A percentile compares a stretch with the other conserved stretches of the same genome.
phyloP scores from a whole-genome alignment of 139 green algal genomes.

The Chloropicon primus region DNA sequence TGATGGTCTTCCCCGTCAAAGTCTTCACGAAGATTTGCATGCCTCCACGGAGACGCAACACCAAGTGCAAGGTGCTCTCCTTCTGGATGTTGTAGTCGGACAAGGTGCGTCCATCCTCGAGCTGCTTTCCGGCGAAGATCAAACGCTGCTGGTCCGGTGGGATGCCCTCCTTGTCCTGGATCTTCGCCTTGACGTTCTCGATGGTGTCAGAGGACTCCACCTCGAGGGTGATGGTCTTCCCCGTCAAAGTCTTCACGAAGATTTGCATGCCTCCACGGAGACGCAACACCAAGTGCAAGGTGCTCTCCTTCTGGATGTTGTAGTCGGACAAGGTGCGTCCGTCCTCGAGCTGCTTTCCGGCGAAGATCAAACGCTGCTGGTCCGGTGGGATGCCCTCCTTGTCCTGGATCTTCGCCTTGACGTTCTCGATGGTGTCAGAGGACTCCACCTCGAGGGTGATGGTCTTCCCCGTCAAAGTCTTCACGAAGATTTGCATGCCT shows the following conservation, averaged over 20 bases:
- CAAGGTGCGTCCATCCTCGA: constrained; percentile 54
- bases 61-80: constrained; percentile 59
- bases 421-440: constrained; percentile 31
- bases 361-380: constrained; percentile 90
- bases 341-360: constrained; percentile 91
- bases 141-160: constrained; percentile 48
- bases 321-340: constrained; percentile 84
- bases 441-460: constrained; percentile 24
- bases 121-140: constrained; percentile 63
- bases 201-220: constrained; percentile 26
- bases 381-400: constrained; percentile 72
- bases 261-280: constrained; percentile 65
- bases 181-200: constrained; percentile 40
- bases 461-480: constrained; percentile 33
- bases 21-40: constrained; percentile 53
- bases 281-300: constrained; percentile 93
- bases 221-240: constrained; percentile 27
- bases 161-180: constrained; percentile 36
- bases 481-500: constrained; percentile 58
- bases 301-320: constrained; percentile 96
- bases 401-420: constrained; percentile 49
- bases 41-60: constrained; percentile 62
- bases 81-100: constrained; percentile 57
- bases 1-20: constrained; percentile 38
- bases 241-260: constrained; percentile 25